Base-by-base conservation (phyloP, 208 protist species). In the Trypanosoma platydactyli region DNA sequence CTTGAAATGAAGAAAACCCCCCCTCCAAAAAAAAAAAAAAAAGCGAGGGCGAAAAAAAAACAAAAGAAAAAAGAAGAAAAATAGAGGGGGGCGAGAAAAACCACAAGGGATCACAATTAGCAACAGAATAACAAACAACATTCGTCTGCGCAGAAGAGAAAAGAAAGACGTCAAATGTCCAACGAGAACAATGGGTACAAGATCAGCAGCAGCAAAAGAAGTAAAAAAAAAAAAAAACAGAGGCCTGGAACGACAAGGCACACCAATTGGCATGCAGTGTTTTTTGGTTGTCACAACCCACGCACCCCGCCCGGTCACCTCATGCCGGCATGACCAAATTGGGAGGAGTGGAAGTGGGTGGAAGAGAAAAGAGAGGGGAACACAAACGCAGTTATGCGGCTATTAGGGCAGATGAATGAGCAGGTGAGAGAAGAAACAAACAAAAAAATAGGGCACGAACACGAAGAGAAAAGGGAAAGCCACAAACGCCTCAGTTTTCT, bases 391-490 rank as follows among this genome's bases (percentile, higher is more conserved):
- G 16, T 25, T 25, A 18, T n/a, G 15, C 22, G 18, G 27, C 29
- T 42, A 44, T 13, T 9, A 30, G 62, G 24, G 25, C 27, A 33
- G 25, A 42, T 1, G 44, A 41, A 63, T 0, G 22, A 5, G n/a
- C 25, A 53, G 68, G 27, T 66, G 66, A 70, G 66, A 70, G 54
- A 65, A 63, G 72, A 48, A 68, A 40, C 40, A 25, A 69, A 64
- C 27, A 40, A 64, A 68, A 65, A 58, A n/a, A 42, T 52, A 27
- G n/a, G 51, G 5, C 5, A 40, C 40, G 15, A 69, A 64, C 27
- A 40, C 57, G 63, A 65, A 58, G 11, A 42, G 38, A 27, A 16
- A 49, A 3, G 20, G 3, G 20, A 25, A n/a, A n/a, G 20, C 4
- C 13, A 49, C 45, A 24, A 12, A 25, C 45, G 45, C 45, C 13